phyloP scores from a whole-genome alignment of 2,329 filamentous ascomycete species.

The Davidsoniella virescens region DNA sequence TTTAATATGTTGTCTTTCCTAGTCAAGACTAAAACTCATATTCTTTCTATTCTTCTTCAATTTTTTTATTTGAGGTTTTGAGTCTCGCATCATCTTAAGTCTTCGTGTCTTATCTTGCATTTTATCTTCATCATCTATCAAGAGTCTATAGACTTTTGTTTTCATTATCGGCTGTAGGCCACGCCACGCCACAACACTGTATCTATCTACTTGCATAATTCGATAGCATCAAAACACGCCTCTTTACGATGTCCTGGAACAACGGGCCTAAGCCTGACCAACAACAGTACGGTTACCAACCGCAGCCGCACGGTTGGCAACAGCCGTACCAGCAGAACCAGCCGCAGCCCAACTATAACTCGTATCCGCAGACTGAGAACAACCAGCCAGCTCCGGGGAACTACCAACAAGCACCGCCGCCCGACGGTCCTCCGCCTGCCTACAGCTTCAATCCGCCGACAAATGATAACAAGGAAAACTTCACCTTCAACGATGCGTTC shows the following conservation, averaged over 20 bases:
- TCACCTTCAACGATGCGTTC: slow-evolving; percentile 64
- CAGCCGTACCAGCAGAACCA: slow-evolving; percentile 18
- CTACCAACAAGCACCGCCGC: slow-evolving; percentile 18
- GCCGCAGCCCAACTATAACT: slow-evolving; percentile 15
- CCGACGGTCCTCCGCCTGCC: slow-evolving; percentile 18
- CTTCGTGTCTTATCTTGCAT: no score
- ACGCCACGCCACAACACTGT: no score
- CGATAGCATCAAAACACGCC: no score
- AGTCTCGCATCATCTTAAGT: no score
- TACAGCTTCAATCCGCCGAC: slow-evolving; percentile 24
- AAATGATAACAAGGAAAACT: slow-evolving; percentile 29
- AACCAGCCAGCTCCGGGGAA: slow-evolving; percentile 10
- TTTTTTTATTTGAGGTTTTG: no score
- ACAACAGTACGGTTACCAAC: slow-evolving; percentile 13
- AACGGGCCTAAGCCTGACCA: slow-evolving; percentile 7
- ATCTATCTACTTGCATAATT: no score
- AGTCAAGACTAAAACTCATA: no score
- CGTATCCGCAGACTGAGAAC: slow-evolving; percentile 13
- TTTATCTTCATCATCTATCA: no score
- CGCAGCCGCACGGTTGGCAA: slow-evolving; percentile 17
- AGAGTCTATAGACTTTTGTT: no score
- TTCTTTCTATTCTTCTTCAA: no score
- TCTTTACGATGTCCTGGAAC: slow-evolving; percentile 8
- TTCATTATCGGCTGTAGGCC: no score
- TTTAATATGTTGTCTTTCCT: no score